phyloP scores from a whole-genome alignment of 2,329 filamentous ascomycete species.

The Ceratocystis cacaofunesta region DNA sequence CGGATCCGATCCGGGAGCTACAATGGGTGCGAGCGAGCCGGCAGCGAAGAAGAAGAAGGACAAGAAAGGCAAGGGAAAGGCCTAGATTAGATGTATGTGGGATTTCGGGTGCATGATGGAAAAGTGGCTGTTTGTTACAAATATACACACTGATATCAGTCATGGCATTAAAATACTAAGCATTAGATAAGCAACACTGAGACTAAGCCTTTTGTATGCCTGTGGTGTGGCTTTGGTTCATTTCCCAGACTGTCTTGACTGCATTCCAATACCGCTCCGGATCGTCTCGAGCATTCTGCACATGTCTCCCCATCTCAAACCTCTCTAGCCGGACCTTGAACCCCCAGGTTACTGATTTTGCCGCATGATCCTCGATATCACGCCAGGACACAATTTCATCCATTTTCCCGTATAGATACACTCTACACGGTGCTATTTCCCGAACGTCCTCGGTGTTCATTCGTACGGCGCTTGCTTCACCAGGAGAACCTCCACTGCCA shows the following conservation, averaged over 20 bases:
- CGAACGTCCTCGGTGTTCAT: conserved; percentile 21
- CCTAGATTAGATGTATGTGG: conserved; percentile 16
- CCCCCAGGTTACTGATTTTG: conserved; percentile 27
- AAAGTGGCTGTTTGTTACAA: not conserved
- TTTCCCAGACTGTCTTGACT: conserved; percentile 32
- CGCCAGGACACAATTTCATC: conserved; percentile 33
- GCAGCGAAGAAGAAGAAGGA: conserved; percentile 34
- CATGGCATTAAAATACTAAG: not conserved
- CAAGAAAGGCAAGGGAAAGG: conserved; percentile 35
- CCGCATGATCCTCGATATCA: conserved; percentile 35
- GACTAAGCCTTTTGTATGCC: not conserved
- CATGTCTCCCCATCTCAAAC: conserved; percentile 36
- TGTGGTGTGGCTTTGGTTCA: not conserved
- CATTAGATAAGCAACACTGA: not conserved
- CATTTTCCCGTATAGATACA: conserved; percentile 37
- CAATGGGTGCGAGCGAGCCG: conserved; percentile 20
- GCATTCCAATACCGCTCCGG: conserved; percentile 36
- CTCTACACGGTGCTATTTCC: conserved; percentile 29
- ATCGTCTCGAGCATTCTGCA: conserved; percentile 25
- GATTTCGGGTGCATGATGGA: not conserved
- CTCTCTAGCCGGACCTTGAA: conserved; percentile 30
- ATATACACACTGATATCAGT: not conserved
- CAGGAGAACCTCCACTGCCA: not conserved
- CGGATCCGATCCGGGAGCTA: conserved; percentile 23
- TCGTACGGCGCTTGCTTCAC: not conserved